Evolutionary conservation across 2,329 filamentous ascomycete genomes (phyloP).

Genomic region (Volutella citrinella): DNA sequence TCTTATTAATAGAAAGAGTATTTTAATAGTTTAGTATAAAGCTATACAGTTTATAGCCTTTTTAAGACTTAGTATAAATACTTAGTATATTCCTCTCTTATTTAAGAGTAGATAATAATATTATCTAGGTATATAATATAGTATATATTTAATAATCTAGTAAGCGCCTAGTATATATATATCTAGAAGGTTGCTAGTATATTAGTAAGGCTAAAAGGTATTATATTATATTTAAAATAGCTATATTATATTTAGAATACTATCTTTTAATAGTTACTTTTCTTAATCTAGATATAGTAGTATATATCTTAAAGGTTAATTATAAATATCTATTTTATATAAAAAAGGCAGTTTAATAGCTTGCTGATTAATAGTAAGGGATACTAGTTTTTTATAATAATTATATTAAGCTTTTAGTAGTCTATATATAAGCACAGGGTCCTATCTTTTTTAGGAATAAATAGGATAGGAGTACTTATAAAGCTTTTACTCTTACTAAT

Average conservation of each 20-base stretch:
- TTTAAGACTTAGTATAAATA: too few species aligned
- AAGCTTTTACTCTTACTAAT: too few species aligned
- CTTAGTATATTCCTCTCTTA: too few species aligned
- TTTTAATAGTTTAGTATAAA: too few species aligned
- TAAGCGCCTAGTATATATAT: not conserved
- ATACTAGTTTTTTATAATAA: slow-evolving; percentile 24
- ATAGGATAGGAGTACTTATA: slow-evolving; percentile 16
- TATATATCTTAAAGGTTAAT: slow-evolving; percentile 17
- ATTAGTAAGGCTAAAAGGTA: slow-evolving; percentile 25
- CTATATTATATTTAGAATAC: slow-evolving; percentile 31
- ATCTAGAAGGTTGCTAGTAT: slow-evolving; percentile 11
- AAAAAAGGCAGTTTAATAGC: slow-evolving; percentile 17
- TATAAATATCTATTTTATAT: slow-evolving; percentile 2
- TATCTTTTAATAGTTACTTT: slow-evolving; percentile 32
- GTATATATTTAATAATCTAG: not conserved
- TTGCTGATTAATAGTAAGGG: slow-evolving; percentile 23
- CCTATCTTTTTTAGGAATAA: slow-evolving; percentile 19
- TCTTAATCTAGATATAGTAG: slow-evolving; percentile 26
- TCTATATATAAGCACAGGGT: slow-evolving; percentile 23
- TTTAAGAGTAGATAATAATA: too few species aligned
- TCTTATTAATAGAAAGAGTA: too few species aligned
- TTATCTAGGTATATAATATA: too few species aligned
- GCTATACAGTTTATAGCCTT: slow-evolving; percentile 6
- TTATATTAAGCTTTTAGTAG: slow-evolving; percentile 24
- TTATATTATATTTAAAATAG: slow-evolving; percentile 32